Base-by-base conservation (phyloP, 2,329 filamentous ascomycete species). In the Chaetomium sp. region DNA sequence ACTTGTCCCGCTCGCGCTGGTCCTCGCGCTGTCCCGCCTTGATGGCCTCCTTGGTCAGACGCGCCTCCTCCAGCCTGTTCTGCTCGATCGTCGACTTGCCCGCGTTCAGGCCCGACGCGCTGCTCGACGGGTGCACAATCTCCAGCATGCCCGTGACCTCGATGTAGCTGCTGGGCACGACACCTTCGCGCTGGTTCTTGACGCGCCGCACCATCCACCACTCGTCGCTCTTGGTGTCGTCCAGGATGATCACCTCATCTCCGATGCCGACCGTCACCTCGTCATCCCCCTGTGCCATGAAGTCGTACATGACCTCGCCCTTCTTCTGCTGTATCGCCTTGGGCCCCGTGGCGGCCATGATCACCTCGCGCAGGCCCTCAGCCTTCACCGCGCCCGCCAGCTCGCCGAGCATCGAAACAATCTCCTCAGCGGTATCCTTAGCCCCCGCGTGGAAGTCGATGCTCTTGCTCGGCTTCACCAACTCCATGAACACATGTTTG, bases 141-240 rank as follows among this genome's bases (percentile, higher is more conserved):
- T 79, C 70, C 32, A 86, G 71, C 10, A 81, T 80, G 54, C 89
- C 90, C 27, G 84, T 91, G 52, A 96, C 77, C 70, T 99, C 92
- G 64, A 99, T 86, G 67, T 97, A 99, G 72, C 90, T 96, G 76
- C 91, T 94, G 11, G 94, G 94, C 7, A 99, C 91, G 33, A 99
- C 94, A 41, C 94, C 94, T 73, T 96, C 90, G 68, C 91, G 94
- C 64, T 90, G 90, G 68, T 91, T 97, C 74, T 91, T 95, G 60
- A 96, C 68, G 38, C 91, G 84, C 57, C 88, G 84, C 38, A 99
- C 90, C 76, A 94, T 91, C 92, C 94, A 97, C 94, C 94, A 99
- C 69, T 99, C 94, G 57, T 96, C 91, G 60, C 91, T 96, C 72
- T 91, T 94, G 37, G 79, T 83, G 67, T 96, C 91, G 68, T 99